Conservation (phyloP, 2,329 filamentous ascomycete species). For the Tricladium varicosporioides region DNA sequence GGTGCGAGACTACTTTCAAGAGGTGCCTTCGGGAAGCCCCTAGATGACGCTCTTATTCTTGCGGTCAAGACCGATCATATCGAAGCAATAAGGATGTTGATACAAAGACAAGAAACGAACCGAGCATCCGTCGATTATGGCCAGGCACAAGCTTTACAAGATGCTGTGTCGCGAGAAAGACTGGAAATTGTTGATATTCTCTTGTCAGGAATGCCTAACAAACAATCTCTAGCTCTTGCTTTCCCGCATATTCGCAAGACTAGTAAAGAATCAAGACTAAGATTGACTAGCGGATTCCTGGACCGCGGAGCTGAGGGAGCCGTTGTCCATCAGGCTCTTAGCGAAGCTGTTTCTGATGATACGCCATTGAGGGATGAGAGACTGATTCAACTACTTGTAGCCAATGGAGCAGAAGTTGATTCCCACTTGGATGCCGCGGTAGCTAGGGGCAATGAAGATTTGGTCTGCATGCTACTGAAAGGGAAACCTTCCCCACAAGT, state of each 20-base stretch:
- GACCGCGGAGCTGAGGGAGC: not conserved
- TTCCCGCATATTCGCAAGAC: constrained; percentile 3
- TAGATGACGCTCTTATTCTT: constrained; percentile 9
- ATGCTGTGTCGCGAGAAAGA: constrained; percentile 1
- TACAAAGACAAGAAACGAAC: not conserved
- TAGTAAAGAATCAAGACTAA: not conserved
- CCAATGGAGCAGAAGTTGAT: constrained; percentile 14
- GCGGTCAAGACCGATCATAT: constrained; percentile 6
- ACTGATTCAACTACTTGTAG: constrained; percentile 17
- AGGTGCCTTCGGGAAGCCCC: constrained; percentile 3
- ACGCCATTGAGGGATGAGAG: constrained; percentile 13
- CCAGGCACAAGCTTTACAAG: constrained; percentile 4
- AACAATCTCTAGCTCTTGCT: not conserved
- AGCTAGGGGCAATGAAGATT: constrained; percentile 10
- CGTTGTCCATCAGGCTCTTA: not conserved
- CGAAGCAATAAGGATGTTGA: constrained; percentile 3
- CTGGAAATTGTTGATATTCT: constrained; percentile 1
- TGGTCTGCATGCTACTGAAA: constrained; percentile 16
- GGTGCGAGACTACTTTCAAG: constrained; percentile 5
- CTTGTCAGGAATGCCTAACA: not conserved
- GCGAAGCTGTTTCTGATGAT: not conserved
- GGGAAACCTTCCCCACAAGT: constrained; percentile 6
- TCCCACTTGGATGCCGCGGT: constrained; percentile 12
- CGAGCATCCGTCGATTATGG: constrained; percentile 12
- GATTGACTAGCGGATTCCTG: not conserved